phyloP scores from a whole-genome alignment of 1,139 yeast genomes.

The Wickerhamomyces sp. region DNA sequence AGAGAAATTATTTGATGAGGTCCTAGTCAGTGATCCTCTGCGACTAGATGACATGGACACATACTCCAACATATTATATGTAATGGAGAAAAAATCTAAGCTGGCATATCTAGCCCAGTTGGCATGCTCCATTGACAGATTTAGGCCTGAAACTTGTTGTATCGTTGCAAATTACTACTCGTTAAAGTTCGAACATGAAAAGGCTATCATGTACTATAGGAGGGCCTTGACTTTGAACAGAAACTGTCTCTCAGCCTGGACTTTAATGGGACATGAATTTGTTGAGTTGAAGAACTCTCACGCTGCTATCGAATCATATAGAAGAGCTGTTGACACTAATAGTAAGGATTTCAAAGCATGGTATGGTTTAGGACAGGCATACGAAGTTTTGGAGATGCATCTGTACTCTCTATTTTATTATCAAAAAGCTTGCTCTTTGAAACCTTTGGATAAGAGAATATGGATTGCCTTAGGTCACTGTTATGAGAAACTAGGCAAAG shows the following conservation, averaged over 20 bases:
- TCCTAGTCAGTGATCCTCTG: slow-evolving; percentile 75
- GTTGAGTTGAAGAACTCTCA: slow-evolving; percentile 94
- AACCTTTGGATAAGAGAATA: slow-evolving; percentile 88
- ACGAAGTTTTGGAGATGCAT: slow-evolving; percentile 95
- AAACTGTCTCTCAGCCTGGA: slow-evolving; percentile 90
- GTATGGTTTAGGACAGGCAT: slow-evolving; percentile 98
- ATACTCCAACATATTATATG: slow-evolving; percentile 89
- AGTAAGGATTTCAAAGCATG: slow-evolving; percentile 92
- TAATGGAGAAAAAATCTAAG: slow-evolving; percentile 85
- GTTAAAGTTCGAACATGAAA: slow-evolving; percentile 88
- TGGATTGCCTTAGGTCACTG: slow-evolving; percentile 96
- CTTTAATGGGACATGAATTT: slow-evolving; percentile 98
- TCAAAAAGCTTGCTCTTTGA: slow-evolving; percentile 84
- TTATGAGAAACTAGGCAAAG: slow-evolving; percentile 71
- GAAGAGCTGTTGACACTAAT: slow-evolving; percentile 86
- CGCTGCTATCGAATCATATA: slow-evolving; percentile 94
- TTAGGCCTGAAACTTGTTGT: slow-evolving; percentile 93
- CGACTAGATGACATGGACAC: slow-evolving; percentile 87
- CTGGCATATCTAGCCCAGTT: slow-evolving; percentile 84
- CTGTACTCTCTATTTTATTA: slow-evolving; percentile 88
- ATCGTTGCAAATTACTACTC: slow-evolving; percentile 92
- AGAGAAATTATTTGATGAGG: slow-evolving; percentile 71
- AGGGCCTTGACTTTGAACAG: slow-evolving; percentile 82
- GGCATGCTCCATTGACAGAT: slow-evolving; percentile 77
- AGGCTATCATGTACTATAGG: slow-evolving; percentile 88